These are phyloP conservation scores for Ogataea pilisensis DNA, from an alignment of 805 yeast species.

Conservation along the genomic window DNA sequence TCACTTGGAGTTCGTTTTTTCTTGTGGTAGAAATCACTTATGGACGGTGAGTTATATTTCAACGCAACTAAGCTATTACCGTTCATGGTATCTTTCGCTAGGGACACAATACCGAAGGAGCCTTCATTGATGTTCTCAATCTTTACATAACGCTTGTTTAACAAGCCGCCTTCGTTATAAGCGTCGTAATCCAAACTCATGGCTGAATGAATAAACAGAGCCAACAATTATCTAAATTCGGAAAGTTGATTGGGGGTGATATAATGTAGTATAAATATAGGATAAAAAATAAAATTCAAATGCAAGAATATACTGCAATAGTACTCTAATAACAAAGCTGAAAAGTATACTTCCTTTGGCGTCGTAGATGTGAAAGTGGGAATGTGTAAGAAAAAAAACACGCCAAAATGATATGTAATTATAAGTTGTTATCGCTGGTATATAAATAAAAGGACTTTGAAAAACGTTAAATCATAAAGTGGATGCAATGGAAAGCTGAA, in stretches of 20 bases:
- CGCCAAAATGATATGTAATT: background rate
- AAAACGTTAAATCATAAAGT: background rate
- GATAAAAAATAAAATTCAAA: background rate
- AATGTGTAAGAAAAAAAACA: background rate
- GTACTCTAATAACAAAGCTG: background rate
- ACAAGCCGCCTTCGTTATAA: slow-evolving; percentile 37
- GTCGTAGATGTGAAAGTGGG: background rate
- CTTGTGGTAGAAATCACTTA: slow-evolving; percentile 35
- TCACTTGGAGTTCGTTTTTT: slow-evolving; percentile 10
- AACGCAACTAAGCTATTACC: slow-evolving; percentile 65
- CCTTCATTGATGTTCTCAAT: slow-evolving; percentile 83
- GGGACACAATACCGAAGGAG: slow-evolving; percentile 86
- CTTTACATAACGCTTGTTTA: slow-evolving; percentile 61
- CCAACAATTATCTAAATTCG: no score
- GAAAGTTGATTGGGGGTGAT: background rate
- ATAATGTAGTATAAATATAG: no score
- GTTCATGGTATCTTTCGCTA: slow-evolving; percentile 66
- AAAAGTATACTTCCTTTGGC: background rate
- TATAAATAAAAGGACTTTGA: background rate
- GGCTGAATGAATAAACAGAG: no score
- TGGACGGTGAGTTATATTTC: slow-evolving; percentile 70
- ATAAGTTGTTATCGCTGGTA: background rate
- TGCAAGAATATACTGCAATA: no score
- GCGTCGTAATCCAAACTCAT: slow-evolving; percentile 28
- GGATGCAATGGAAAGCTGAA: background rate